Base-by-base conservation (phyloP, 2,329 filamentous ascomycete genomes). In the Epichloe bromicola region DNA sequence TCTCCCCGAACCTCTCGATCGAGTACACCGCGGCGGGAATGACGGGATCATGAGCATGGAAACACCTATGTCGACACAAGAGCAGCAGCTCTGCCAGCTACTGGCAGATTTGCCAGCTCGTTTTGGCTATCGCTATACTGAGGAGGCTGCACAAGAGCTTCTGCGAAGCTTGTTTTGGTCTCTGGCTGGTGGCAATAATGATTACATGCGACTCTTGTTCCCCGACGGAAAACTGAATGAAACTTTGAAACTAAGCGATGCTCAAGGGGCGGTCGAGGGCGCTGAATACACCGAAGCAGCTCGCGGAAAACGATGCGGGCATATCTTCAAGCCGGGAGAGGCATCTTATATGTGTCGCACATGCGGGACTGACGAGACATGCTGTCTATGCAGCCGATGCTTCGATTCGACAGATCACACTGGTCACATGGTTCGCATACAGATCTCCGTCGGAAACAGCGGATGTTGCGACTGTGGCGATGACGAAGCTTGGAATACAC, bases 401-500 rank as follows among this genome's bases (percentile, higher is more conserved):
- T 98, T 95, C 65, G 88, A 97, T 63, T 82, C 89, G 26, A 97
- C 91, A 39, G 91, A 98, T 63, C 93, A 98, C 67, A 85, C 88
- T 11, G 90, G 85, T 12, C 93, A 98, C 67, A 87, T 88, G 71
- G 90, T 97, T 51, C 85, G 86, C 61, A 88, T 98, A 53, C 86
- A 78, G 52, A 82, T 95, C 45, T 95, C 89, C 1, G 81, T 86
- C 2, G 91, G 91, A 6, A 95, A 96, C 63, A 93, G 86, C 62
- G 91, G 91, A 43, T 97, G 94, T 70, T 98, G 93, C 67, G 93
- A 98, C 68, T 98, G 93, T 64, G 93, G 93, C 53, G 93, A 98
- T 63, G 81, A 85, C 19, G 94, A 98, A 67, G 94, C 93, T 11
- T 98, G 94, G 91, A 82, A 82, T 63, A 74, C 82, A 46, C 89